phyloP scores from a whole-genome alignment of 1,139 yeast species.

The Eremothecium gossypii region DNA sequence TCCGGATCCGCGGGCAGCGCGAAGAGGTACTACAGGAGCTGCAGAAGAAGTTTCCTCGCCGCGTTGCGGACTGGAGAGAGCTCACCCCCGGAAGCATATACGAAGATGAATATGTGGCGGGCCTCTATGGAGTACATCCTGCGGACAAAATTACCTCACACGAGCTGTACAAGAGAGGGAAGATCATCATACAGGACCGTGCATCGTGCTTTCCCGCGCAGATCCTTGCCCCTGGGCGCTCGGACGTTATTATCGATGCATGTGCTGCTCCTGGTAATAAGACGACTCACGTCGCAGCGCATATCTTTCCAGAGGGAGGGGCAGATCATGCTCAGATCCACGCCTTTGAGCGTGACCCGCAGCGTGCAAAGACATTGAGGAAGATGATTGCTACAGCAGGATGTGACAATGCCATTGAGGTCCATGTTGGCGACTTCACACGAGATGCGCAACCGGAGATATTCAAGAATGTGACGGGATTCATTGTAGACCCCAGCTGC shows the following conservation, averaged over 20 bases:
- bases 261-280: slow-evolving; percentile 99
- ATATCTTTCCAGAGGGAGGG: slow-evolving; percentile 28
- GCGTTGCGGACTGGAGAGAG: slow-evolving; percentile 36
- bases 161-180: slow-evolving; percentile 62
- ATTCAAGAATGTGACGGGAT: slow-evolving; percentile 59
- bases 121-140: slow-evolving; percentile 77
- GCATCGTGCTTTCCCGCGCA: slow-evolving; percentile 96
- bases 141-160: slow-evolving; percentile 55
- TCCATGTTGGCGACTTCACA: slow-evolving; percentile 83
- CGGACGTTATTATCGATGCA: slow-evolving; percentile 68
- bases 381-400: slow-evolving; percentile 80
- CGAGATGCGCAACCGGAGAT: slow-evolving; percentile 45
- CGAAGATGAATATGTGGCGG: slow-evolving; percentile 61
- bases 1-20: slow-evolving; percentile 32
- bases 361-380: slow-evolving; percentile 60
- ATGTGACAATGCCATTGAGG: slow-evolving; percentile 40
- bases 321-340: slow-evolving; percentile 34
- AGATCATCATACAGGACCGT: slow-evolving; percentile 83
- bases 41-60: slow-evolving; percentile 24
- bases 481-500: slow-evolving; percentile 93
- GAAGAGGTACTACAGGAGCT: slow-evolving; percentile 37
- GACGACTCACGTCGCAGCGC: slow-evolving; percentile 83
- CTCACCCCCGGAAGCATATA: slow-evolving; percentile 58
- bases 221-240: slow-evolving; percentile 52
- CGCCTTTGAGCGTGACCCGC: slow-evolving; percentile 82